Evolutionary conservation across 176 grass and related monocot species (phyloP), one percentile per base, ranked within the genome.

Genomic region (Calamus simplicifolius): DNA sequence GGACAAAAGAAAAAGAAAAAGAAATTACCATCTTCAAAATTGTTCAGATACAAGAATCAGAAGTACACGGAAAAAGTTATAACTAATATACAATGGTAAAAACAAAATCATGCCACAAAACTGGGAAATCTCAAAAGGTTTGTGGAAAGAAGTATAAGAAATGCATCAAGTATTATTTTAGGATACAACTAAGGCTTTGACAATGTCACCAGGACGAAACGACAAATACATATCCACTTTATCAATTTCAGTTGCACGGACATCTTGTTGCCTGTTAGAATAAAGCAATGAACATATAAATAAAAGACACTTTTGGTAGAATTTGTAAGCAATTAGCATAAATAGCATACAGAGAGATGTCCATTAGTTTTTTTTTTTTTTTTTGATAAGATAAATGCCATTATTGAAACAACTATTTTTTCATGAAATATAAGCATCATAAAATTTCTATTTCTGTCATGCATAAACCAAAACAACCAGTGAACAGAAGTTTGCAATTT

Each of bases 191-290:
- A 73, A 31, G 64, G 80, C 80, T 69, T 69, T 77, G 56, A 83
- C 63, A 48, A 73, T 83, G 27, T 83, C 80, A 5, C 80, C 74
- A 25, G 74, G 62, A 13, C 51, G 62, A 68, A 77, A 83, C 8
- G 87, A 97, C 57, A 92, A 87, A 73, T 92, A 83, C 87, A 97
- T 91, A 59, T 88, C 87, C 54, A 97, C 87, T 71, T 97, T 97
- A 50, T 97, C 93, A 7, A 97, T 97, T 85, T 97, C 93, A 76
- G 93, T 97, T 75, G 87, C 83, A 69, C 93, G 81, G 25, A 97
- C 87, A 83, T 97, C 87, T 82, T 97, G 93, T 73, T 97, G 87
- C 83, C 93, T 91, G 63, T 65, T 49, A 48, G 27, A 21, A 62
- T 69, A 27, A 67, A 67, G 1, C 10, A 30, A 67, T 67, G 16